Evolutionary conservation across 805 yeast genomes (phyloP), one percentile per base, ranked within the genome.

Genomic region (Tetrapisispora phaffii): DNA sequence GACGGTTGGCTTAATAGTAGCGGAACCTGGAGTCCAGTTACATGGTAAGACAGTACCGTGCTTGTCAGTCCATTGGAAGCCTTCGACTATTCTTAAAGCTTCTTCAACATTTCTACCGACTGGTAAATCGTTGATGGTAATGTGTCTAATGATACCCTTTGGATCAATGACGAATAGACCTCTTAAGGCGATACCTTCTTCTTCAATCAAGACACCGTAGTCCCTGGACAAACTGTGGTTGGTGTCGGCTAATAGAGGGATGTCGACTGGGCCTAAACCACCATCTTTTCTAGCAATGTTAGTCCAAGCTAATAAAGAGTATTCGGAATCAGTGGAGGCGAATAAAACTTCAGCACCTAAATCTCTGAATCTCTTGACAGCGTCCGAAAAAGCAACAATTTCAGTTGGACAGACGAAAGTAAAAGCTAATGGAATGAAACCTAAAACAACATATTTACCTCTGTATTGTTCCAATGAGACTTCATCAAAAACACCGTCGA

Each of bases 31-130:
- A 47, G 82, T 79, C 98, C 98, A 90, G 94, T 90, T 93, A 68
- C 97, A 97, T 63, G 98, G 98, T 76, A 97, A 89, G 57, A 90
- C 98, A 76, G 94, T 96, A 75, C 98, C 98, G 81, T 93, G 76
- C 77, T 86, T 85, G 72, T 89, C 97, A 62, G 96, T 85, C 89
- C 95, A 93, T 77, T 90, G 96, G 96, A 93, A 93, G 59, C 97
- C 99, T 69, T 93, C 97, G 53, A 93, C 79, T 67, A 93, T 80
- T 82, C 99, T 89, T 67, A 87, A 77, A 56, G 97, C 84, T 80
- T 93, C 99, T 56, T 89, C 97, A 58, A 93, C 98, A 65, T 85
- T 84, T 79, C 98, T 88, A 70, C 98, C 98, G 58, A 93, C 99
- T 70, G 98, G 96, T 70, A 90, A 83, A 72, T 93, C 97, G 79